A percentile compares a stretch with the other conserved stretches of the same genome.
Conservation (phyloP, 306 rosid genomes). For the Sicyos baderoa region DNA sequence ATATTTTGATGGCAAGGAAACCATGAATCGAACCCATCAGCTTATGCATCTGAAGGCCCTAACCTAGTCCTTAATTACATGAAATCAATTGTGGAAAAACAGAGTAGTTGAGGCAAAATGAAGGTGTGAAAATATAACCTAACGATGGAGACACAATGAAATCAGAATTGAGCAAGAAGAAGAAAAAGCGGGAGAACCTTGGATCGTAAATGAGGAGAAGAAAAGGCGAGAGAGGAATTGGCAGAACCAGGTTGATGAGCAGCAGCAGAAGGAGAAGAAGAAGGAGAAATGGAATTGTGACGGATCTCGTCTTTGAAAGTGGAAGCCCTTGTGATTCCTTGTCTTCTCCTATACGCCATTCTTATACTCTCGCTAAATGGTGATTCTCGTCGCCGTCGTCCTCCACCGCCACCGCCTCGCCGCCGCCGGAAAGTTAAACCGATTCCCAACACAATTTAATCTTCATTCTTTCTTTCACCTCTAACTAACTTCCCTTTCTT, state of each 20-base stretch:
- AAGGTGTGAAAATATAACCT: too few relatives aligned
- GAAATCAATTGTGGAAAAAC: too few relatives aligned
- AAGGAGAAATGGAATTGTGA: background rate
- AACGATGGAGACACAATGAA: too few relatives aligned
- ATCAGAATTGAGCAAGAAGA: background rate
- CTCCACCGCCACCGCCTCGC: background rate
- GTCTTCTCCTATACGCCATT: slow-evolving; percentile 88
- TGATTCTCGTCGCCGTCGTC: background rate
- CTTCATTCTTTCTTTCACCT: background rate
- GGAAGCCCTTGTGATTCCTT: slow-evolving; percentile 53
- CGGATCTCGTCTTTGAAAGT: slow-evolving; percentile 78
- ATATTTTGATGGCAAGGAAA: too few relatives aligned
- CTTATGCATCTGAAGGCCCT: too few relatives aligned
- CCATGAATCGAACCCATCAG: too few relatives aligned
- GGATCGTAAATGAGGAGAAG: slow-evolving; percentile 41
- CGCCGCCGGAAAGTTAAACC: background rate
- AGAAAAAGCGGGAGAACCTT: slow-evolving; percentile 27
- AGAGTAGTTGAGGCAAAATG: too few relatives aligned
- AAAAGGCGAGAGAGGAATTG: too few relatives aligned
- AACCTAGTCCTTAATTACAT: too few relatives aligned
- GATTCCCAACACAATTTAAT: too few relatives aligned
- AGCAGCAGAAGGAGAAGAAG: too few relatives aligned
- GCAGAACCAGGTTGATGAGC: too few relatives aligned
- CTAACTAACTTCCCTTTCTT: slow-evolving; percentile 16
- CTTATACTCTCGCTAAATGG: background rate